phyloP scores from a whole-genome alignment of 2,329 filamentous ascomycete species.

The Exserohilum rostratum region DNA sequence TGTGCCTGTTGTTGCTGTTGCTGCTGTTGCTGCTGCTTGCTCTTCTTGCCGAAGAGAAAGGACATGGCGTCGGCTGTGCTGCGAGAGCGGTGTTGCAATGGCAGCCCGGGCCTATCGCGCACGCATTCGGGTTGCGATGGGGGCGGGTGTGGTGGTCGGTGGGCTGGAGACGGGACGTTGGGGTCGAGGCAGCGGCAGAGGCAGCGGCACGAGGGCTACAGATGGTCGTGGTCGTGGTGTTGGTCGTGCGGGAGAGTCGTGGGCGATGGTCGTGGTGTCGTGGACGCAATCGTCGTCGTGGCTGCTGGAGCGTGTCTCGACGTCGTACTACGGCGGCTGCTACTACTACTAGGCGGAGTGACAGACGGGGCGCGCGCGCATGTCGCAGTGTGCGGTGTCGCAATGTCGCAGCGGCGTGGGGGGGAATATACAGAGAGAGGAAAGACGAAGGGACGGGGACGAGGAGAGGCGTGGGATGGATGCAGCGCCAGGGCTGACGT shows the following conservation, averaged over 20 bases:
- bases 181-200: conserved; percentile 3
- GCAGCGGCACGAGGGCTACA: no score
- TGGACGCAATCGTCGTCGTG: no score
- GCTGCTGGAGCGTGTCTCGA: no score
- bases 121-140: conserved; percentile 39
- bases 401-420: conserved; percentile 16
- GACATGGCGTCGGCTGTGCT: conserved; percentile 51
- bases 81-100: conserved; percentile 25
- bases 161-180: conserved; percentile 10
- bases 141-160: conserved; percentile 15
- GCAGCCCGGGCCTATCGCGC: conserved; percentile 34
- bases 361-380: conserved; percentile 16
- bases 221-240: no score
- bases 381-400: no score
- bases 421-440: neutral
- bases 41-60: conserved; percentile 60
- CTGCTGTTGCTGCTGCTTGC: conserved; percentile 40
- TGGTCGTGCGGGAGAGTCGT: no score
- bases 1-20: conserved; percentile 5
- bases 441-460: conserved; percentile 1
- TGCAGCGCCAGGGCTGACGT: conserved; percentile 10
- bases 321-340: no score
- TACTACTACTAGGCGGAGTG: conserved; percentile 6
- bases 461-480: conserved; percentile 2
- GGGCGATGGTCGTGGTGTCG: no score